phyloP scores from a whole-genome alignment of 1,284 basidiomycete genomes.

The Volvariella surrecta region DNA sequence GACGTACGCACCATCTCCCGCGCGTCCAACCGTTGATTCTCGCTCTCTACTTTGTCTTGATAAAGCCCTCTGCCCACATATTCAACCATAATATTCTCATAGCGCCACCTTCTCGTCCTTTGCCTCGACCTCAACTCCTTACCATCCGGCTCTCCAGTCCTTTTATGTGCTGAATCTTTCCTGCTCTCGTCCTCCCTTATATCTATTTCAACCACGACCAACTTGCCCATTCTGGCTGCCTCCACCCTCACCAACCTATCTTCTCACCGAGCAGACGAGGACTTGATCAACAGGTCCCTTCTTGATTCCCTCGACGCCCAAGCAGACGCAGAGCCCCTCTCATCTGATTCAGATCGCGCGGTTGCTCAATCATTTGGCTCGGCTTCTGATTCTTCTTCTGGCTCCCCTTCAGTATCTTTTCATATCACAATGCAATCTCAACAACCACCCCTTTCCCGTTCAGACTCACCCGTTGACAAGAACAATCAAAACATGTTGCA shows the following conservation, averaged over 20 bases:
- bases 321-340: conserved; percentile 65
- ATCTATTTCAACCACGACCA: conserved; percentile 20
- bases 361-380: conserved; percentile 36
- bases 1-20: neutral
- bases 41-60: conserved; percentile 5
- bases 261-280: conserved; percentile 55
- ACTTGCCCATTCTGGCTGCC: conserved; percentile 57
- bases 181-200: conserved; percentile 19
- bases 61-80: conserved; percentile 1
- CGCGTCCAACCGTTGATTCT: conserved; percentile 2
- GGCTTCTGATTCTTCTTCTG: conserved; percentile 40
- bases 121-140: conserved; percentile 6
- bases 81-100: conserved; percentile 8
- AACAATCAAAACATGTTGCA: conserved; percentile 22
- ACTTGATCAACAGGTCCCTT: conserved; percentile 74
- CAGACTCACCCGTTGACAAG: conserved; percentile 39
- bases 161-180: conserved; percentile 22
- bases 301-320: conserved; percentile 73
- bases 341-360: conserved; percentile 44
- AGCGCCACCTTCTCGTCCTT: conserved; percentile 10
- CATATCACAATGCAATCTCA: conserved; percentile 39
- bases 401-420: conserved; percentile 47
- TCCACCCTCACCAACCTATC: conserved; percentile 30
- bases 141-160: conserved; percentile 7
- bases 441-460: conserved; percentile 29